Evolutionary conservation across 176 grass and related monocot species (phyloP), one percentile per base, ranked within the genome.

Genomic region (Dendrocalamus sinicus): DNA sequence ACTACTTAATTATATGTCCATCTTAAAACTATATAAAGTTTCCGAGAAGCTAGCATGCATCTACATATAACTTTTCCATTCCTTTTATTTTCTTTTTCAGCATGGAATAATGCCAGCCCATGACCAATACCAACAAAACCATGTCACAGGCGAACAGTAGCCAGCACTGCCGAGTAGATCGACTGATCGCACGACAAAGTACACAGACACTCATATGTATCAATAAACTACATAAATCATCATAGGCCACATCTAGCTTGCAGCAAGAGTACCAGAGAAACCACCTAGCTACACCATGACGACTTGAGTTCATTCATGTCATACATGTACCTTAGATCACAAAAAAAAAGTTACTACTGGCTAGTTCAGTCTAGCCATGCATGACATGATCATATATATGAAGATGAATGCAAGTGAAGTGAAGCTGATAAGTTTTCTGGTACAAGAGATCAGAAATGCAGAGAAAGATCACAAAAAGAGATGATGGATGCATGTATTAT

Each of bases 141-240:
- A 63, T 53, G 61, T 91, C 89, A 91, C 89, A 85, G 85, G 71
- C 17, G 76, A 91, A 88, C 76, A 91, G 85, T 91, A 79, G 43
- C 23, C n/a, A 8, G 60, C 70, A 74, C 80, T 78, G 84, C 48
- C 20, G 50, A 46, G 89, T 90, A 83, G 74, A 60, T 44, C 47
- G 80, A 78, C 89, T 90, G 89, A 87, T 87, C 83, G 89, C 89
- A 79, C 67, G 67, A 7, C 74, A 87, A 79, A 82, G 88, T 72
- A 86, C 48, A 64, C 64, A 61, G 12, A 83, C 84, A 73, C 67
- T 51, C 85, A 23, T 70, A 73, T 87, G 68, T 67, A 30, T 52
- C 70, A 59, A 74, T 15, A 73, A 87, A 58, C 51, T 80, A 57
- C 39, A n/a, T 66, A 45, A 70, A 71, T 54, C 72, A 86, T 4